Evolutionary conservation across 805 yeast species (phyloP), one percentile per base, ranked within the genome.

Genomic region (Candida chauliodis): DNA sequence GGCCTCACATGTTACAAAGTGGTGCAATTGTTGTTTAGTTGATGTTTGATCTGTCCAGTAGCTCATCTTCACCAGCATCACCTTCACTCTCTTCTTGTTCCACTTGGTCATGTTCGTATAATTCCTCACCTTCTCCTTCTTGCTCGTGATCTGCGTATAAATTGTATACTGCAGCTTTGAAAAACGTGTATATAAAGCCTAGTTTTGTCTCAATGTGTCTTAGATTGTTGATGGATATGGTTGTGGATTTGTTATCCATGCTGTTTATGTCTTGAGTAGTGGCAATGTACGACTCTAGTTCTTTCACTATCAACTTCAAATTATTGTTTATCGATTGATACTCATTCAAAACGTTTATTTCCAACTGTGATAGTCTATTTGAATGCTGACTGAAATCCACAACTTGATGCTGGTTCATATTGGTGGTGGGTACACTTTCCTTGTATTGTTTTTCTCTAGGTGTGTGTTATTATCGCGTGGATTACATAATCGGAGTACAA

Each of bases 101-200:
- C 47, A 78, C 81, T 28, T 21, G 13, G 10, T 35, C 38, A 13
- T 18, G 30, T n/a, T 34, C 37, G 4, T 18, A 17, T 7, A n/a
- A 35, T 14, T 27, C 40, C 8, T 25, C 23, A 18, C 71, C 71
- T 47, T 78, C 81, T 27, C 10, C 27, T 11, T n/a, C 20, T 23
- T 20, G 17, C 21, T 28, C 42, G n/a, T 39, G 42, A 5, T 39
- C 38, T 3, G 79, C 52, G 40, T 79, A 74, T 36, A 82, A 61
- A 13, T 81, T 75, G 52, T 83, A 83, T 3, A 83, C 86, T 3
- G 88, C 82, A 4, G 84, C 81, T 46, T 81, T 79, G 57, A 83
- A 72, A 30, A 80, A 55, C 1, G 88, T 81, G 36, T 79, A 78
- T 3, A 83, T 82, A 37, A 81, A 57, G 1, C 82, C 81, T 9